Evolutionary conservation across 2,329 filamentous ascomycete species (phyloP).

Genomic region (Xylaria sp.): DNA sequence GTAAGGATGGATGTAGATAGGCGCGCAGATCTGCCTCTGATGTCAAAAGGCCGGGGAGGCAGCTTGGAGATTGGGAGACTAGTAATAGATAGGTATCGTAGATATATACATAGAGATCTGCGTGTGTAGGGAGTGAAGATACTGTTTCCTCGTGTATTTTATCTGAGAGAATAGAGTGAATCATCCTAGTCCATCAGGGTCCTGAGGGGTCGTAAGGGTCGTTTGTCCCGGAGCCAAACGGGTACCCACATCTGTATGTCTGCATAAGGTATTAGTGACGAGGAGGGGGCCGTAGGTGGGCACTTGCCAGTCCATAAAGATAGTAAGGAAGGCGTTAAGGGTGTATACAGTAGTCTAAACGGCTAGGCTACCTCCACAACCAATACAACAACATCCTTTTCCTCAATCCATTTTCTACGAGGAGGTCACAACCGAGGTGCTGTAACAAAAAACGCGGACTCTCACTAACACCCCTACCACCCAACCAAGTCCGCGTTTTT

Average conservation of each 20-base stretch:
- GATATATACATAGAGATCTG: too few relatives aligned
- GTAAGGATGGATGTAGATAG: background rate
- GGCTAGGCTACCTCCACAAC: too few relatives aligned
- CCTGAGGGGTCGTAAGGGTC: background rate
- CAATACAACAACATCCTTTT: too few relatives aligned
- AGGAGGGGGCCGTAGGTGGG: background rate
- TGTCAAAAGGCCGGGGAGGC: background rate
- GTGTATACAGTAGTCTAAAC: too few relatives aligned
- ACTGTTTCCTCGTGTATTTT: background rate
- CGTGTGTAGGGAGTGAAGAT: background rate
- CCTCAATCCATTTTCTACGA: background rate
- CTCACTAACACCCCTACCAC: too few relatives aligned
- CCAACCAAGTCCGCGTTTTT: too few relatives aligned
- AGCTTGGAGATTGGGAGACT: background rate
- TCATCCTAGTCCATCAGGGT: background rate
- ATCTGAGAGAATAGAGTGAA: background rate
- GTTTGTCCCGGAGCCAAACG: background rate
- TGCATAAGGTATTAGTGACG: background rate
- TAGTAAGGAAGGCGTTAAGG: too few relatives aligned
- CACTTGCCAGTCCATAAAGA: too few relatives aligned
- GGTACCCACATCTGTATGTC: conserved; percentile 20
- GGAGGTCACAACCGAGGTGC: background rate
- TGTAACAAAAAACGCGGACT: too few relatives aligned
- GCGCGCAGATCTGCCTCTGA: background rate
- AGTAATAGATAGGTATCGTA: background rate